Percentiles rank a stretch among this genome's conserved stretches.
phyloP scores from a whole-genome alignment of 148 eudicot species.

The Rhododendron simsii region DNA sequence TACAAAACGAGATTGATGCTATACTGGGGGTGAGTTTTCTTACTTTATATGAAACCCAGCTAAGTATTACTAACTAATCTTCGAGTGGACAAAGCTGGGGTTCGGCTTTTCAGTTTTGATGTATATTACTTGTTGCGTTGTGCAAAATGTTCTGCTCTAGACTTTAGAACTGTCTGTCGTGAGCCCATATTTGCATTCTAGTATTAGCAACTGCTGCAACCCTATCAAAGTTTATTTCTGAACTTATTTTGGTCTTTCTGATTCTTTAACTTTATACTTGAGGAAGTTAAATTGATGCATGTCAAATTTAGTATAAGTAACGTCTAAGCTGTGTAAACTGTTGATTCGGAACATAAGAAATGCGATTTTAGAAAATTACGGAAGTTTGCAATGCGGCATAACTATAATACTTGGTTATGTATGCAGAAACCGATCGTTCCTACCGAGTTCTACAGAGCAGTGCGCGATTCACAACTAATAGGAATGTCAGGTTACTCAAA shows the following conservation, averaged over 20 bases:
- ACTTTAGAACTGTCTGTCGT: background rate
- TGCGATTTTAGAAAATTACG: background rate
- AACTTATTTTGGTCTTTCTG: background rate
- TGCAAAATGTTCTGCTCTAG: background rate
- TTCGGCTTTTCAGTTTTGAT: background rate
- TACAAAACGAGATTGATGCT: constrained; percentile 79
- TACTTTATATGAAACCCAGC: background rate
- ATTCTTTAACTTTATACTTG: background rate
- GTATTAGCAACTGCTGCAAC: background rate
- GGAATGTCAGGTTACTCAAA: constrained; percentile 90
- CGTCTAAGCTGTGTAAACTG: no score
- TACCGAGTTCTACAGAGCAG: constrained; percentile 60
- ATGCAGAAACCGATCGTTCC: constrained; percentile 93
- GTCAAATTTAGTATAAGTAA: background rate
- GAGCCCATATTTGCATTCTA: background rate
- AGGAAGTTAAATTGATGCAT: background rate
- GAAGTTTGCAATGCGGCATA: background rate
- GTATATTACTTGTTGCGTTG: background rate
- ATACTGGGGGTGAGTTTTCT: constrained; percentile 62
- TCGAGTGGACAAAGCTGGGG: background rate
- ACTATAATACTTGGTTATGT: background rate
- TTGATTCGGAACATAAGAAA: background rate
- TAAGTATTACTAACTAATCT: background rate
- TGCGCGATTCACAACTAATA: constrained; percentile 84
- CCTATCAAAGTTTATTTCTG: background rate